Percentiles rank a stretch among this genome's conserved stretches.
Evolutionary conservation across 768 basidiomycete species (phyloP).

Genomic region (Xerocomellus intermedius): DNA sequence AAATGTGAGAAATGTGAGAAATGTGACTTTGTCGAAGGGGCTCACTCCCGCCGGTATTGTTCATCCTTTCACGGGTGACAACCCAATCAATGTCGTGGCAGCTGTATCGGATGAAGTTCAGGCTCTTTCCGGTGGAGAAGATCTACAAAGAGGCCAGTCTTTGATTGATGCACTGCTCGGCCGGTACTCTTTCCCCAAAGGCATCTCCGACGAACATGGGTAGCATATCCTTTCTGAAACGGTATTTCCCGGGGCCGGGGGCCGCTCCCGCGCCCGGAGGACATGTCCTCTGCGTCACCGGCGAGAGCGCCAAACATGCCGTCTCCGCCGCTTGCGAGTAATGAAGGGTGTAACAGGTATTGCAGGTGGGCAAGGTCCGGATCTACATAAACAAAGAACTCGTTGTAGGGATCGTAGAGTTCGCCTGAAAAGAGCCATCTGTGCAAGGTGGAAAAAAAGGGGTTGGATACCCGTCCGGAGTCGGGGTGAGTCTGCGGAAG

Average conservation of each 20-base stretch:
- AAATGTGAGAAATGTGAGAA: no score
- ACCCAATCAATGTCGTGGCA: slow-evolving; percentile 98
- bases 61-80: slow-evolving; percentile 84
- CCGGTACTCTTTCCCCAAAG: slow-evolving; percentile 64
- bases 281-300: slow-evolving; percentile 57
- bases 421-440: slow-evolving; percentile 97
- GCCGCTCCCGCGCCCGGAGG: slow-evolving; percentile 57
- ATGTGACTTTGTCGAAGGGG: slow-evolving; percentile 4
- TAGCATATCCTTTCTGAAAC: slow-evolving; percentile 88
- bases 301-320: slow-evolving; percentile 58
- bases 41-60: slow-evolving; percentile 84
- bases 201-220: slow-evolving; percentile 93
- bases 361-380: slow-evolving; percentile 72
- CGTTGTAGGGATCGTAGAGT: slow-evolving; percentile 89
- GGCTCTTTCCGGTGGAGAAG: slow-evolving; percentile 95
- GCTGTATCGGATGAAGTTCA: slow-evolving; percentile 97
- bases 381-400: slow-evolving; percentile 93
- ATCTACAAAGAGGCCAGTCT: slow-evolving; percentile 65
- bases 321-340: slow-evolving; percentile 54
- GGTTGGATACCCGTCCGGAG: slow-evolving; percentile 78
- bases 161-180: not conserved
- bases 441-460: slow-evolving; percentile 91
- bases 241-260: slow-evolving; percentile 93
- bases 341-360: slow-evolving; percentile 61
- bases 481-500: not conserved